Base-by-base conservation (phyloP, 2,329 filamentous ascomycete species). In the Xylariaceae sp. region DNA sequence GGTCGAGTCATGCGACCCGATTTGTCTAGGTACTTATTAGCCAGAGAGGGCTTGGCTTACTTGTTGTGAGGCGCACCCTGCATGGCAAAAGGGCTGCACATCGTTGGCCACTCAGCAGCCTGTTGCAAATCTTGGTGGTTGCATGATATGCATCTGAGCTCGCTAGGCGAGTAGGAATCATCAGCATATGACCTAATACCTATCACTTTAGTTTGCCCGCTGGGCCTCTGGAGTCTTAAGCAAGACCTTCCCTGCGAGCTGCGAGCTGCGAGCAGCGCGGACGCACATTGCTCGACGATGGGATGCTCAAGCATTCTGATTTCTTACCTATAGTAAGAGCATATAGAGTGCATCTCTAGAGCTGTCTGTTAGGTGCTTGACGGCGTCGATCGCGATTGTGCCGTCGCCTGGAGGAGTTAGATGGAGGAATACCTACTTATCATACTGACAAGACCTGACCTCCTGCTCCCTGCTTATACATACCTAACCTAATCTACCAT, bases 1-100 rank as follows among this genome's bases (percentile, higher is more conserved):
- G 48, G 58, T 56, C 63, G 59, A 63, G 65, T 68, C 63, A 68
- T 63, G 65, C 65, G 66, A 66, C 66, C 64, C 56, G 59, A 67
- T 66, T 63, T 63, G 63, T 65, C 60, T 57, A 62, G 63, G 62
- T 64, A 58, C 32, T 34, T 34, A 61, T 62, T 58, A 63, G 64
- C 62, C 41, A 43, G 22, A 43, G 62, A 43, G 62, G 65, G 63
- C 66, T 66, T 67, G 65, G 66, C 64, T 67, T 61, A 63, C 60
- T 59, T 60, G 61, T 59, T 62, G 61, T 60, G 60, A 54, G 64
- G 61, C 56, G 57, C 64, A 66, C 62, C n/a, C 64, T 68, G 64
- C 66, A 68, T 61, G 59, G 61, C 51, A 62, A 52, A 60, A 57
- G 62, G 57, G 63, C 62, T 64, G 65, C 65, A 67, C 65, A 52